A percentile compares a stretch with the other conserved stretches of the same genome.
phyloP scores from a whole-genome alignment of 208 protist genomes.

The Kentomonas sorsogonicus region DNA sequence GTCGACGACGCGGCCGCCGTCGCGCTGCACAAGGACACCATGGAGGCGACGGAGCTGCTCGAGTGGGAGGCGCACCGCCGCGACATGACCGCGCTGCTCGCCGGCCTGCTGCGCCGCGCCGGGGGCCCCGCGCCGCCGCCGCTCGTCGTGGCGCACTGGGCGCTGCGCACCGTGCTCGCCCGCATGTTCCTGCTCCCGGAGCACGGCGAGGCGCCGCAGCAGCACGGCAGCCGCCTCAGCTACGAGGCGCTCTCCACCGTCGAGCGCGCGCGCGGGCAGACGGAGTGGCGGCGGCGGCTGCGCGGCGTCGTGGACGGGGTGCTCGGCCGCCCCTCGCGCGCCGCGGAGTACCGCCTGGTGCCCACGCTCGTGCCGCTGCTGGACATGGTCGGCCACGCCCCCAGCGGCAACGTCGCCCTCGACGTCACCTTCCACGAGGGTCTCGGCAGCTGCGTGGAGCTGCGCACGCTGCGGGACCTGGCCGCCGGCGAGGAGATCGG shows the following conservation, averaged over 20 bases:
- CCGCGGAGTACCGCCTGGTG: slow-evolving; percentile 55
- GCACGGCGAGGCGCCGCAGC: slow-evolving; percentile 40
- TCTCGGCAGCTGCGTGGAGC: slow-evolving; percentile 56
- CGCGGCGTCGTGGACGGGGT: slow-evolving; percentile 22
- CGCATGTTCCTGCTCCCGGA: slow-evolving; percentile 73
- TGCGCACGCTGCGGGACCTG: slow-evolving; percentile 60
- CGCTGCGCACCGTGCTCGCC: slow-evolving; percentile 58
- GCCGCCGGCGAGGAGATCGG: slow-evolving; percentile 66
- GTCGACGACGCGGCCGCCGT: slow-evolving; percentile 61
- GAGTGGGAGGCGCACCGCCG: slow-evolving; percentile 83
- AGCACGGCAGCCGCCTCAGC: slow-evolving; percentile 43
- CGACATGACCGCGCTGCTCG: slow-evolving; percentile 56
- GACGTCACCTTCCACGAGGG: slow-evolving; percentile 41
- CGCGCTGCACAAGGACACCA: slow-evolving; percentile 51
- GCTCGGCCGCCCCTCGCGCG: slow-evolving; percentile 26
- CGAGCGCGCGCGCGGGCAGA: slow-evolving; percentile 42
- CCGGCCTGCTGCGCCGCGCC: slow-evolving; percentile 42
- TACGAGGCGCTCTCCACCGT: slow-evolving; percentile 59
- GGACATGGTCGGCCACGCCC: slow-evolving; percentile 60
- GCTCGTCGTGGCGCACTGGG: slow-evolving; percentile 74
- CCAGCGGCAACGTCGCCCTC: slow-evolving; percentile 66
- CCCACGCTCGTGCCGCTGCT: slow-evolving; percentile 70
- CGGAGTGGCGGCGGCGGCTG: slow-evolving; percentile 31
- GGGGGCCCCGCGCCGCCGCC: slow-evolving; percentile 30
- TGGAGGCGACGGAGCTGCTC: slow-evolving; percentile 58